phyloP scores from a whole-genome alignment of 768 basidiomycete genomes.

The Russula dissimulans region DNA sequence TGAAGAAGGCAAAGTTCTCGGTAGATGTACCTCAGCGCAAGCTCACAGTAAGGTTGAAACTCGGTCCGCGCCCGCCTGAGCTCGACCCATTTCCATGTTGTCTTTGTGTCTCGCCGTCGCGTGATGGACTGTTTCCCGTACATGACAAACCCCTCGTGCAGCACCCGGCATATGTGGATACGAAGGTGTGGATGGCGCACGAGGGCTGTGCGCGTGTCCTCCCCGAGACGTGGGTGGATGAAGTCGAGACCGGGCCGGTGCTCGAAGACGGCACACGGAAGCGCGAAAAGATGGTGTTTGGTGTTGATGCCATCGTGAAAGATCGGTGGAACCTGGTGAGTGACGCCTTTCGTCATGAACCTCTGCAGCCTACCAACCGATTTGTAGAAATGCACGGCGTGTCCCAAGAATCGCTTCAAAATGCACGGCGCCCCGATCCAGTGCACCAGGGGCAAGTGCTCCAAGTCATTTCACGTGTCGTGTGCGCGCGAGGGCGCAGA shows the following conservation, averaged over 20 bases:
- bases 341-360: constrained; percentile 6
- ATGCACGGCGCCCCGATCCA: constrained; percentile 79
- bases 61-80: constrained; percentile 53
- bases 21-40: constrained; percentile 25
- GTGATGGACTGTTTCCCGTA: constrained; percentile 51
- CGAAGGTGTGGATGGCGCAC: constrained; percentile 63
- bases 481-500: constrained; percentile 62
- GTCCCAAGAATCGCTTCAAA: constrained; percentile 57
- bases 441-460: constrained; percentile 90
- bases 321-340: constrained; percentile 89
- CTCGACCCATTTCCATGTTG: constrained; percentile 56
- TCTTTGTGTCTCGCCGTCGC: constrained; percentile 48
- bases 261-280: constrained; percentile 26
- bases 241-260: constrained; percentile 34
- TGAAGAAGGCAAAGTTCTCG: constrained; percentile 42
- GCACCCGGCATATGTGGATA: constrained; percentile 16
- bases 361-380: background rate
- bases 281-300: constrained; percentile 57
- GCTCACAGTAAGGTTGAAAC: constrained; percentile 53
- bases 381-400: constrained; percentile 83
- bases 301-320: constrained; percentile 80
- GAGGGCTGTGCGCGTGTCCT: constrained; percentile 70
- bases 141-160: constrained; percentile 47
- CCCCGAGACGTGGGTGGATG: constrained; percentile 90
- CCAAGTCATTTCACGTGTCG: constrained; percentile 87